Evolutionary conservation across 108 stramenopile species (phyloP).

Genomic region (Ochromonas danica): DNA sequence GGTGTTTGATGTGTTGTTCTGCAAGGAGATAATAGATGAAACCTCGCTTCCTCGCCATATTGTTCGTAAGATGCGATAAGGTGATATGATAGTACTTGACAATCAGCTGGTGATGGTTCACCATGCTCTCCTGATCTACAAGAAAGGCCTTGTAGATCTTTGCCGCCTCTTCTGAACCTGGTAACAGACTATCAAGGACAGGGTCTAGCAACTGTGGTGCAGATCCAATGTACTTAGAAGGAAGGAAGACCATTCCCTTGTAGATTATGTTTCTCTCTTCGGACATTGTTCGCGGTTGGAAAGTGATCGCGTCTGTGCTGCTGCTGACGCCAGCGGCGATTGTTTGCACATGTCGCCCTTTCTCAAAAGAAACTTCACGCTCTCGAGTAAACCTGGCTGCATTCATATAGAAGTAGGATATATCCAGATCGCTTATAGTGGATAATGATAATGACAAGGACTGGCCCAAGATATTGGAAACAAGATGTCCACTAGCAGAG

Average conservation of each 20-base stretch:
- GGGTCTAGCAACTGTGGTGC: conserved; percentile 24
- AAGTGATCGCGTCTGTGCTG: background rate
- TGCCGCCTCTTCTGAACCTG: background rate
- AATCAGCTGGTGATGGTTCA: background rate
- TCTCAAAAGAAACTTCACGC: background rate
- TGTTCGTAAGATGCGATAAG: background rate
- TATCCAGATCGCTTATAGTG: too few relatives aligned
- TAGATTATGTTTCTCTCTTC: background rate
- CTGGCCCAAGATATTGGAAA: too few relatives aligned
- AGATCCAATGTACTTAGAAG: background rate
- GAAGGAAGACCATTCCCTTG: background rate
- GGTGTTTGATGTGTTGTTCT: background rate
- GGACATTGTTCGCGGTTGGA: background rate
- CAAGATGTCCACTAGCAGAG: too few relatives aligned
- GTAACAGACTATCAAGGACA: background rate
- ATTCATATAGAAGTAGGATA: conserved; percentile 12
- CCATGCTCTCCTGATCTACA: background rate
- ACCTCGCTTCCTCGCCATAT: background rate
- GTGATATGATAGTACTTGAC: background rate
- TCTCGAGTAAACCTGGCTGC: conserved; percentile 8
- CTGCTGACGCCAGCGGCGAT: background rate
- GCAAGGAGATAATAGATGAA: background rate
- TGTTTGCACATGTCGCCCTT: background rate
- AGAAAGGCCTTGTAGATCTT: background rate
- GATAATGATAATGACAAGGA: too few relatives aligned